A percentile compares a stretch with the other conserved stretches of the same genome.
phyloP scores from a whole-genome alignment of 1,284 basidiomycete species.

The Sporisorium sorghi region DNA sequence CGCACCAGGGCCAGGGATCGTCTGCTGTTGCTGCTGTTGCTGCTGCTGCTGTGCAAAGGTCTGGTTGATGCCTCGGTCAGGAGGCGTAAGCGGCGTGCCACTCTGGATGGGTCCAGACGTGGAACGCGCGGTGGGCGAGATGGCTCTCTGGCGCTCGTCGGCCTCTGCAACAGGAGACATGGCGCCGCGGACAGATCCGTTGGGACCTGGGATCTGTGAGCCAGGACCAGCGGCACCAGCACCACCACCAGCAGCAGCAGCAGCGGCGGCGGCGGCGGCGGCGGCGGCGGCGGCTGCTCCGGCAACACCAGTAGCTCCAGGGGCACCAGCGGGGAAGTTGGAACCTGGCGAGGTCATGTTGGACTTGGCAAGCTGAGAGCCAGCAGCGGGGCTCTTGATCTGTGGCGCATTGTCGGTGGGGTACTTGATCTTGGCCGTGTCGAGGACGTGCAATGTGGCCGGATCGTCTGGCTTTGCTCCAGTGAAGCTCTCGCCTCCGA shows the following conservation, averaged over 20 bases:
- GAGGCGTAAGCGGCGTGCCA: conserved; percentile 22
- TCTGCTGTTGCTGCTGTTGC: conserved; percentile 10
- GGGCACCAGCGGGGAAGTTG: conserved; percentile 9
- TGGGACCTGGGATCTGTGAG: conserved; percentile 26
- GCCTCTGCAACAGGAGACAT: conserved; percentile 48
- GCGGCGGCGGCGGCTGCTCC: conserved; percentile 20
- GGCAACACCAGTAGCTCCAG: conserved; percentile 13
- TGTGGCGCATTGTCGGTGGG: conserved; percentile 60
- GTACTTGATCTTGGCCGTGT: conserved; percentile 69
- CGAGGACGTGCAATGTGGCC: conserved; percentile 79
- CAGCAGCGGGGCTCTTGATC: conserved; percentile 31
- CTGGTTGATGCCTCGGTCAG: conserved; percentile 19
- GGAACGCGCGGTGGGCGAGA: conserved; percentile 42
- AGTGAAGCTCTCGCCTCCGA: conserved; percentile 91
- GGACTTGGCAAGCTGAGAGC: conserved; percentile 34
- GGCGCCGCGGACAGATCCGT: conserved; percentile 33
- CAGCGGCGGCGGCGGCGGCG: conserved; percentile 19
- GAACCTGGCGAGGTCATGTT: conserved; percentile 24
- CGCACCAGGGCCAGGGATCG: neutral
- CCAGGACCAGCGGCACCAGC: conserved; percentile 21
- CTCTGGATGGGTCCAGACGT: conserved; percentile 15
- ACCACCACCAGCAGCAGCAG: conserved; percentile 20
- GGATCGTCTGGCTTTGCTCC: conserved; percentile 80
- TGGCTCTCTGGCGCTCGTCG: conserved; percentile 40
- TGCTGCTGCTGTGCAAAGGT: conserved; percentile 27